Evolutionary conservation across 2,329 filamentous ascomycete species (phyloP), one percentile per base, ranked within the genome.

Genomic region (Dactylellina drechsleri): DNA sequence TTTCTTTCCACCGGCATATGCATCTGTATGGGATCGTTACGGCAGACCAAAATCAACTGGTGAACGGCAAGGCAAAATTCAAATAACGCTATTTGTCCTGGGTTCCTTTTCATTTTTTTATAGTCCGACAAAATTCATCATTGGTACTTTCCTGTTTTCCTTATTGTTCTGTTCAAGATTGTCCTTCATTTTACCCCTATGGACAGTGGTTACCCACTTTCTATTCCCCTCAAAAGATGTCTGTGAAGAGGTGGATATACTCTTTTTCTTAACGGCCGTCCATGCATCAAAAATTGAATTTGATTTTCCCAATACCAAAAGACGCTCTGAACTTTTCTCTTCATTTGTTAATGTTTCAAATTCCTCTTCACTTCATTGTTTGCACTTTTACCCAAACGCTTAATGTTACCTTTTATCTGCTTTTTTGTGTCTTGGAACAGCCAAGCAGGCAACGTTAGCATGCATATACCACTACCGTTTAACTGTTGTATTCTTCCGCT

Each of bases 1-100:
- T 45, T 41, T 49, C 43, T 57, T 68, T 53, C 43, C 49, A 75
- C 58, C 67, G 71, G 71, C 64, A 75, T 75, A 54, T 68, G 71
- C 71, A 75, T 75, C 71, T 75, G 71, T 75, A 75, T 65, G 58
- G 71, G 64, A 67, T 67, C 64, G 59, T 75, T 68, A 59, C 64
- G 64, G 64, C 64, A 68, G 58, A 59, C 62, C 56, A 66, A 67
- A 59, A 57, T 28, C 40, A 66, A 52, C 28, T 60, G 41, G 57
- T 41, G 20, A 58, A 66, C 61, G 53, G 70, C 71, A 58, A 75
- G 52, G 64, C 53, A 64, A 66, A 58, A 68, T 68, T 68, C 59
- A 52, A 75, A 64, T 23, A 58, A 68, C 58, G 26, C 64, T 64
- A 75, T 59, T 59, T 59, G 64, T 60, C 71, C 71, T 75, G 58